Conservation (phyloP, 2,329 filamentous ascomycete genomes). For the Xylariaceae sp. region DNA sequence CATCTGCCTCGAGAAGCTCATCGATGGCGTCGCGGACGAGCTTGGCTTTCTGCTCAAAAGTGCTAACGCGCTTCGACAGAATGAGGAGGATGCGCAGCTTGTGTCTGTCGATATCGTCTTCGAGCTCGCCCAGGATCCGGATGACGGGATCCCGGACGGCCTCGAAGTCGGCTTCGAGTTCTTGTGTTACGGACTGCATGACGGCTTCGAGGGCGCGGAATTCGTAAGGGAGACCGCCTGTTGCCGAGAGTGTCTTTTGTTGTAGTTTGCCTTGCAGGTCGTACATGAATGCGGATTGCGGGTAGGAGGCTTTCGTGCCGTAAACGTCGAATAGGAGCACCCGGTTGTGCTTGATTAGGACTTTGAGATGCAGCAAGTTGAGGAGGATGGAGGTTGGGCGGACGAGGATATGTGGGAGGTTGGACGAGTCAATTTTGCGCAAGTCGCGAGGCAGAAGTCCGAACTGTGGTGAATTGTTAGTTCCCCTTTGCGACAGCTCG, state of each 20-base stretch:
- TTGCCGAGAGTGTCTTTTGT: constrained; percentile 64
- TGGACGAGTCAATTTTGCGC: constrained; percentile 95
- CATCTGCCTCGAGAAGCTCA: constrained; percentile 91
- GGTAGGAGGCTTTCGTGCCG: constrained; percentile 89
- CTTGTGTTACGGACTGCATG: constrained; percentile 86
- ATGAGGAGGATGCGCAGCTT: constrained; percentile 88
- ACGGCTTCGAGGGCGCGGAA: constrained; percentile 95
- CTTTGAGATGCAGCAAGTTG: constrained; percentile 92
- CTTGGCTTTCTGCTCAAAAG: constrained; percentile 95
- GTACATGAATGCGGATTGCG: constrained; percentile 96
- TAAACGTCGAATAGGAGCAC: constrained; percentile 96
- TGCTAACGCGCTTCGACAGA: constrained; percentile 90
- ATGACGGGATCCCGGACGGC: constrained; percentile 90
- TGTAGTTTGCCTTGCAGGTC: constrained; percentile 89
- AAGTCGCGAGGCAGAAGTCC: constrained; percentile 89
- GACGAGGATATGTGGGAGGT: constrained; percentile 90
- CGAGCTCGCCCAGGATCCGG: constrained; percentile 79
- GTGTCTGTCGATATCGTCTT: constrained; percentile 94
- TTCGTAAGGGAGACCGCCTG: constrained; percentile 78
- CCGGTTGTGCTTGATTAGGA: constrained; percentile 90
- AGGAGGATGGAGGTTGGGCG: constrained; percentile 90
- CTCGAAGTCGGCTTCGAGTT: constrained; percentile 91
- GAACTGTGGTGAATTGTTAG: constrained; percentile 57
- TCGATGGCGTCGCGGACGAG: constrained; percentile 92
- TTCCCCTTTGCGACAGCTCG: constrained; percentile 3